Evolutionary conservation across 176 grass and related monocot genomes (phyloP), one percentile per base, ranked within the genome.

Genomic region (Oropetium thomaeum): DNA sequence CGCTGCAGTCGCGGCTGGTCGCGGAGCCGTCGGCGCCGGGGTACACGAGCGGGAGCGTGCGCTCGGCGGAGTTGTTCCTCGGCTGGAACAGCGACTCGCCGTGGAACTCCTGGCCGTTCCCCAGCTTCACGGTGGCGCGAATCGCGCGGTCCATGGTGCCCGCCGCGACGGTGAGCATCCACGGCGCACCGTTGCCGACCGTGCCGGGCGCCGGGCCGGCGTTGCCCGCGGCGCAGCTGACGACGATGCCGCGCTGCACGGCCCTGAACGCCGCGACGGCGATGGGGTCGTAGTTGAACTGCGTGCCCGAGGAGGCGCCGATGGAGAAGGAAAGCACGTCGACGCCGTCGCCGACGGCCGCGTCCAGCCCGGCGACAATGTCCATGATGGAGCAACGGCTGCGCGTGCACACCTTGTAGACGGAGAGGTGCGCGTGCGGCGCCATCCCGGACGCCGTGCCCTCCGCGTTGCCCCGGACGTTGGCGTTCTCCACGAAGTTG

Each of bases 141-240:
- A 90, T 91, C 7, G 78, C 74, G 25, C 96, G 77, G 67, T 95
- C 96, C 71, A 92, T 91, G 1, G 84, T 88, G 60, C 89, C 84
- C 5, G 91, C 96, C 0, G 75, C 96, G 38, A 99, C 96, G 27
- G 96, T 99, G 64, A 99, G 91, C 72, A 99, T 84, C 91, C 96
- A 95, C 0, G 91, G 96, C 45, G 89, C 92, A 8, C 83, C 96
- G 68, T 99, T 95, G 28, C 77, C 68, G 26, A 90, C 79, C 5
- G 87, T 58, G 1, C 86, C 71, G 25, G 76, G 73, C 2, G 69
- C 80, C 0, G 94, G 94, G 0, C 90, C 90, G 0, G 61, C 69
- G 70, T 97, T 93, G n/a, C 94, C 94, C 13, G 88, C 90, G 2
- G 94, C 82, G 73, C 83, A 91, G 70, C 86, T 91, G 67, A 93